These are phyloP conservation scores for Calonectria henricotiae DNA, from an alignment of 2,329 filamentous ascomycete species.

Conservation along the genomic window DNA sequence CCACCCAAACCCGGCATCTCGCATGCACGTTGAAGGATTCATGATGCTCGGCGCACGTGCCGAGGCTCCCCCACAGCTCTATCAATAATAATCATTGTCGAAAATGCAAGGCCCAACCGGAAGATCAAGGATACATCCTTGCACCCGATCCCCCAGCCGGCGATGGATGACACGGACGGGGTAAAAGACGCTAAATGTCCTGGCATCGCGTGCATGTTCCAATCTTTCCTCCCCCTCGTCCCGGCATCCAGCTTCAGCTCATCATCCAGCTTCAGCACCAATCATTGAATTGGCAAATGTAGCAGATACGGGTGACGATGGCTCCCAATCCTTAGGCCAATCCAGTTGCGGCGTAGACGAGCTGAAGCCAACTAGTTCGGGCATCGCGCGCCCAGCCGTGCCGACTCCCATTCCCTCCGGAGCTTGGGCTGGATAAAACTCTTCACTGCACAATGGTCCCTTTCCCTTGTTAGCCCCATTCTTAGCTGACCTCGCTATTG, in stretches of 20 bases:
- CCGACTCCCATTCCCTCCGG: not conserved
- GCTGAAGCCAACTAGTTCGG: not conserved
- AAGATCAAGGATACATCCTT: not conserved
- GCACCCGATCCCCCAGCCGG: not conserved
- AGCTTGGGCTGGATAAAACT: not conserved
- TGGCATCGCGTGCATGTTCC: not conserved
- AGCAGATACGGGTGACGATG: not conserved
- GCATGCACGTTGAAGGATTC: not conserved
- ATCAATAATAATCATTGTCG: slow-evolving; percentile 24
- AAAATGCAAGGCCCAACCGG: not conserved
- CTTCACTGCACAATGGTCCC: not conserved
- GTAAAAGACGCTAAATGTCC: not conserved
- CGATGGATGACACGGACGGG: not conserved
- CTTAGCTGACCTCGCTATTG: not conserved
- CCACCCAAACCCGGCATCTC: not conserved
- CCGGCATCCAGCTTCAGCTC: not conserved
- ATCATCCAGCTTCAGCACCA: too few relatives aligned
- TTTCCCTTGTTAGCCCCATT: not conserved
- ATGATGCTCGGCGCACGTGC: not conserved
- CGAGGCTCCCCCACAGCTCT: slow-evolving; percentile 15
- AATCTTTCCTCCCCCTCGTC: not conserved
- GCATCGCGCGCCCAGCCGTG: not conserved
- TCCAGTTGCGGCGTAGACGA: not conserved
- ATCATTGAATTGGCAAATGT: not conserved
- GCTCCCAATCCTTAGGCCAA: not conserved